phyloP scores from a whole-genome alignment of 2,329 filamentous ascomycete genomes.

The Aphanocladium album region DNA sequence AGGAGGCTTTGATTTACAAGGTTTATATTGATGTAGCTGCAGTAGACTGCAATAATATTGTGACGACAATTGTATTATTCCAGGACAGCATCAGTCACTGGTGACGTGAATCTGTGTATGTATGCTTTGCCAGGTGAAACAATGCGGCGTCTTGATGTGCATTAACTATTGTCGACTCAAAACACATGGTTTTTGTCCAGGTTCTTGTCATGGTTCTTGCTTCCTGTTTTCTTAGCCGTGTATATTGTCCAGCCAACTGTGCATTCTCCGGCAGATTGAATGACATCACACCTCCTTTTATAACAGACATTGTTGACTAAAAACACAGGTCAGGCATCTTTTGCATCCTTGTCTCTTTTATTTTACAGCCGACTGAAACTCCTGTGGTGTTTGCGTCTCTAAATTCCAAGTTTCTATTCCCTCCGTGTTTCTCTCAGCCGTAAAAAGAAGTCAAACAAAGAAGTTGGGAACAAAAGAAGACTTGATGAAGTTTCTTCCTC shows the following conservation, averaged over 20 bases:
- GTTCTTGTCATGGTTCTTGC: too few species aligned
- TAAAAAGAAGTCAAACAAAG: neutral
- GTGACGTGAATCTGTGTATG: too few species aligned
- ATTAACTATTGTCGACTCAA: too few species aligned
- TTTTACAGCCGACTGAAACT: constrained; percentile 4
- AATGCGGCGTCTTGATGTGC: too few species aligned
- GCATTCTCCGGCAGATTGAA: too few species aligned
- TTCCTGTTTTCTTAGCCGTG: too few species aligned
- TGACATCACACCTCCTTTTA: too few species aligned
- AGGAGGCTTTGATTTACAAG: neutral
- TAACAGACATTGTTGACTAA: too few species aligned
- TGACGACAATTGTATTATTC: neutral
- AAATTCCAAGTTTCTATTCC: neutral
- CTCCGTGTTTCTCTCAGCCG: neutral
- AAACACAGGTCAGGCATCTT: neutral
- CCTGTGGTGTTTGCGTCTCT: neutral
- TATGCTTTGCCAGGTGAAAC: too few species aligned
- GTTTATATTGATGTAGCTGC: neutral
- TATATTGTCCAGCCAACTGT: too few species aligned
- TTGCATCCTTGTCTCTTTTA: constrained; percentile 3
- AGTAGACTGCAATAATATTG: neutral
- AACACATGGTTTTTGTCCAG: too few species aligned
- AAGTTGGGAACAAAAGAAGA: neutral
- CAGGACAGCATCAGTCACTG: too few species aligned
- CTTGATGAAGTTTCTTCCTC: neutral